A percentile compares a stretch with the other conserved stretches of the same genome.
Conservation (phyloP, 805 yeast species). For the Barnettozyma populi region DNA sequence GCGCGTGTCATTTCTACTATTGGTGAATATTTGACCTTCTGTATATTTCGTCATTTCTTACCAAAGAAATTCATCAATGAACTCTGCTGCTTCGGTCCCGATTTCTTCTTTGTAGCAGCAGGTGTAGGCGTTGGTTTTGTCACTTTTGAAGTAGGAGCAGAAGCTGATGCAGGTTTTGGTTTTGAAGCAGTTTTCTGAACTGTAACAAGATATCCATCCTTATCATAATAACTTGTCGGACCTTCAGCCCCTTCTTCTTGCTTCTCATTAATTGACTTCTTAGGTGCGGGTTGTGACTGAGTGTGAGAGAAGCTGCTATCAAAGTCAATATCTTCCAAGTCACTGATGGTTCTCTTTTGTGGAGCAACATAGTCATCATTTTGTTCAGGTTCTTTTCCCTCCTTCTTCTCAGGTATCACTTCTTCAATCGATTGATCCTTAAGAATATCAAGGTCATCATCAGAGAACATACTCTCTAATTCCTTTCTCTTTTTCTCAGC, state of each 20-base stretch:
- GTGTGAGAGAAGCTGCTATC: constrained; percentile 18
- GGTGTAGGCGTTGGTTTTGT: constrained; percentile 5
- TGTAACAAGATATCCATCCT: constrained; percentile 44
- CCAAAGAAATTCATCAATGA: constrained; percentile 46
- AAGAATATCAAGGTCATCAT: constrained; percentile 25
- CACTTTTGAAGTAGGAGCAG: constrained; percentile 15
- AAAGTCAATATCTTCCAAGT: constrained; percentile 19
- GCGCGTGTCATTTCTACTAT: too few relatives aligned
- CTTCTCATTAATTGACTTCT: constrained; percentile 6
- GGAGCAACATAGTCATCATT: not conserved
- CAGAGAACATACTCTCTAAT: constrained; percentile 32
- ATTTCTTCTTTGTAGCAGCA: constrained; percentile 17
- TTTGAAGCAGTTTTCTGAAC: constrained; percentile 16
- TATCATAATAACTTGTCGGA: constrained; percentile 34
- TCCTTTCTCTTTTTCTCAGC: constrained; percentile 19
- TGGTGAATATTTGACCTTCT: not conserved
- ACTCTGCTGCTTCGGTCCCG: constrained; percentile 34
- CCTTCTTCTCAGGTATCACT: not conserved
- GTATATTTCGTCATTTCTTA: constrained; percentile 23
- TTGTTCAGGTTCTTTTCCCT: not conserved
- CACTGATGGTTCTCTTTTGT: constrained; percentile 6
- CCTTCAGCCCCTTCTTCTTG: constrained; percentile 7
- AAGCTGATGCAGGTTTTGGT: constrained; percentile 19
- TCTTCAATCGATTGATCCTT: constrained; percentile 4
- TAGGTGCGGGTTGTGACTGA: constrained; percentile 9